Evolutionary conservation across 164 flowering plant genomes (phyloP).

Genomic region (Piper betle): DNA sequence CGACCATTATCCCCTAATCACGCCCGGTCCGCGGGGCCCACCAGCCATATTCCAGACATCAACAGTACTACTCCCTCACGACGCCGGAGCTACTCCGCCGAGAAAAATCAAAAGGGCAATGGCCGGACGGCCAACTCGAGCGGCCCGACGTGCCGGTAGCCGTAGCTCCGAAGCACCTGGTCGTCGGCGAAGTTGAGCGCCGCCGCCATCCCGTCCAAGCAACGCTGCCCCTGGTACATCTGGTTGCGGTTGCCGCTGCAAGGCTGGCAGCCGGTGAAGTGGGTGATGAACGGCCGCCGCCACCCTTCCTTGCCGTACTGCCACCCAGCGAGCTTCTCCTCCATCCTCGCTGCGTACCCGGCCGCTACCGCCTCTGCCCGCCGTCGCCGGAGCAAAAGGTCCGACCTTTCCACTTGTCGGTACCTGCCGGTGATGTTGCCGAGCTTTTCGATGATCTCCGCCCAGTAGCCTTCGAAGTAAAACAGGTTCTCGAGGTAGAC

Average conservation of each 20-base stretch:
- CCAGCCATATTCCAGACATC: too few species aligned
- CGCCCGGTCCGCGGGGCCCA: too few species aligned
- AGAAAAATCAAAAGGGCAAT: slow-evolving; percentile 38
- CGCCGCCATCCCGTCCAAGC: slow-evolving; percentile 59
- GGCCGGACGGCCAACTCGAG: slow-evolving; percentile 31
- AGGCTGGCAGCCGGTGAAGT: slow-evolving; percentile 95
- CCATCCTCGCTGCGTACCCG: slow-evolving; percentile 36
- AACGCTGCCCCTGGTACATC: slow-evolving; percentile 47
- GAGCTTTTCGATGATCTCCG: slow-evolving; percentile 39
- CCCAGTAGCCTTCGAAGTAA: slow-evolving; percentile 82
- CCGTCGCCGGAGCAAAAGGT: slow-evolving; percentile 32
- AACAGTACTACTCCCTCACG: too few species aligned
- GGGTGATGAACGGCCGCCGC: slow-evolving; percentile 79
- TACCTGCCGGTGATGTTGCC: slow-evolving; percentile 33
- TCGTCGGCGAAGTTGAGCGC: slow-evolving; percentile 83
- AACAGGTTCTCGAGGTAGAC: slow-evolving; percentile 61
- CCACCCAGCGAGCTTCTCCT: slow-evolving; percentile 28
- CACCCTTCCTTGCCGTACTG: slow-evolving; percentile 35
- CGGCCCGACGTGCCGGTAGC: slow-evolving; percentile 40
- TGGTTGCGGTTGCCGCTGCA: slow-evolving; percentile 78
- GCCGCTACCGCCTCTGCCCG: slow-evolving; percentile 68
- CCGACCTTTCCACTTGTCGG: slow-evolving; percentile 33
- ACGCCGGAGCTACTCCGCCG: too few species aligned
- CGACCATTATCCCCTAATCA: too few species aligned
- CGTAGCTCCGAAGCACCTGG: slow-evolving; percentile 70